Evolutionary conservation across 1,284 basidiomycete genomes (phyloP), one percentile per base, ranked within the genome.

Genomic region (Ceratobasidium sp.): DNA sequence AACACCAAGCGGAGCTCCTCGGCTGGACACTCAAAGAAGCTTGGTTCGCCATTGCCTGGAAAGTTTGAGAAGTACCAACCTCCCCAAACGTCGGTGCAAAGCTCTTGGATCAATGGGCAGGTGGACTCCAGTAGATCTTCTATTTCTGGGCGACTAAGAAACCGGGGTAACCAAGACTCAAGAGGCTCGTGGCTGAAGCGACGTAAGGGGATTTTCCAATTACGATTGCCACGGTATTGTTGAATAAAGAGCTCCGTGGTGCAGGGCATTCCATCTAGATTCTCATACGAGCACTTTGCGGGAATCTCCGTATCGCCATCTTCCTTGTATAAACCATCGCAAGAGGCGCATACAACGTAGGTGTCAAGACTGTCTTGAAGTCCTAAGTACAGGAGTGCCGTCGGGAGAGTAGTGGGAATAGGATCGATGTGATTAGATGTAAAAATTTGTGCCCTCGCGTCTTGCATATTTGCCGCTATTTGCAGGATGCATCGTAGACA

Each of bases 41-140:
- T 81, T 40, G 77, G 77, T 44, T 73, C 53, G 3, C 81, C 83
- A 0, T 80, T 79, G 7, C 82, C 83, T 3, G 46, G 49, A 60
- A 86, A 84, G 0, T 83, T 64, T 4, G 77, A 80, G 0, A 86
- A 49, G 13, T 78, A 55, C 1, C 79, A 80, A 2, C 84, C 85
- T 63, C 86, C 81, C 49, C 85, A 85, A 2, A 86, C 33, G 42
- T 77, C 67, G 1, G 20, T 33, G 18, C 53, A 40, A 28, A 5
- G 6, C 12, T 6, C 26, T n/a, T 6, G 46, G 2, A 4, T 13
- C 10, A 20, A 12, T 3, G 46, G 77, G 3, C 39, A 23, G 40
- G 44, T 28, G 9, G 53, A 18, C 42, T 79, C 67, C 18, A 64
- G 28, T 20, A 40, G n/a, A 28, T 79, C 55, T 56, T 77, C 67